A percentile compares a stretch with the other conserved stretches of the same genome.
These are phyloP conservation scores for Sporothrix curviconia DNA, from an alignment of 2,329 filamentous ascomycete species.

Conservation along the genomic window DNA sequence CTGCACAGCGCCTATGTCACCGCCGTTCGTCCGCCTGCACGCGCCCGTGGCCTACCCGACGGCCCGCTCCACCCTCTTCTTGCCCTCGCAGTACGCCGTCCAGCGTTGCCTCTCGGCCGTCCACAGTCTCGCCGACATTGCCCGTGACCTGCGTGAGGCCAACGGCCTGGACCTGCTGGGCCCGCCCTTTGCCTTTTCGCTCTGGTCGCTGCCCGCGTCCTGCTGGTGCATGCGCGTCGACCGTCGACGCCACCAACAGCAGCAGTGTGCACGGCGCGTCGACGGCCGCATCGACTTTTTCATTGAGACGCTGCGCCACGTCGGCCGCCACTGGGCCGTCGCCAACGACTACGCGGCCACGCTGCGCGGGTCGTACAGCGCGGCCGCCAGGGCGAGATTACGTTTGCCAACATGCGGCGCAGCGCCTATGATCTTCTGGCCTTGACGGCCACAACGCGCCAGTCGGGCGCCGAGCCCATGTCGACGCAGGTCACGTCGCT, in stretches of 20 bases:
- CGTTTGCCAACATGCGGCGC: conserved; percentile 78
- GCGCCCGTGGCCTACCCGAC: conserved; percentile 89
- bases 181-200: conserved; percentile 82
- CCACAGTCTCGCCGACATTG: conserved; percentile 71
- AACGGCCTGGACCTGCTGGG: conserved; percentile 73
- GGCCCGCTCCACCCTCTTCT: conserved; percentile 79
- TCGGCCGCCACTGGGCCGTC: conserved; percentile 81
- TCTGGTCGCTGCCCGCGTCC: conserved; percentile 81
- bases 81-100: conserved; percentile 75
- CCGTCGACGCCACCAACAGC: conserved; percentile 41
- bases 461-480: conserved; percentile 46
- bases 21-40: conserved; percentile 79
- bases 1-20: conserved; percentile 85
- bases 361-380: conserved; percentile 79
- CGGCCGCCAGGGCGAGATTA: conserved; percentile 73
- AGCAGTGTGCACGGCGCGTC: conserved; percentile 44
- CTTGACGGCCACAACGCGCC: conserved; percentile 74
- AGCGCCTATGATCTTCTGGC: conserved; percentile 87
- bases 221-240: conserved; percentile 89
- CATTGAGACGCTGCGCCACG: conserved; percentile 71
- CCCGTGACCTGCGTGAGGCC: conserved; percentile 69
- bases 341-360: conserved; percentile 74
- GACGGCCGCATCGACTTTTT: conserved; percentile 75
- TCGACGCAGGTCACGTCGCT: conserved; percentile 63
- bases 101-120: conserved; percentile 79